Evolutionary conservation across 331 rosid species (phyloP).

Genomic region (Quercus tomentella): DNA sequence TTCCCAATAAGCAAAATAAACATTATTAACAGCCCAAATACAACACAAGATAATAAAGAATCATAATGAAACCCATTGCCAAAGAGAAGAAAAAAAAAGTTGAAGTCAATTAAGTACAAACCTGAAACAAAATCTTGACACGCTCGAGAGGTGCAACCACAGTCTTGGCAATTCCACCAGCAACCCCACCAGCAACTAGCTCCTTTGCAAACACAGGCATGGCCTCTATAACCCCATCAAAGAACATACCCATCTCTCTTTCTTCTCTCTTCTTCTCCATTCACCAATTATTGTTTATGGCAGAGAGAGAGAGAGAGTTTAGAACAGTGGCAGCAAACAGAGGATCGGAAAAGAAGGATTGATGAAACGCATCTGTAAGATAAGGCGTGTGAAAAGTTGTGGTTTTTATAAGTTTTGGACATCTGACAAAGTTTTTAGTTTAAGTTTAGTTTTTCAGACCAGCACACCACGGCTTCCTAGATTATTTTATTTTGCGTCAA

Average conservation of each 20-base stretch:
- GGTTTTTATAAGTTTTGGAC: constrained; percentile 23
- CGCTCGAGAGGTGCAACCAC: constrained; percentile 91
- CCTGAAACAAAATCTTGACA: constrained; percentile 92
- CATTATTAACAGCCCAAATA: neutral
- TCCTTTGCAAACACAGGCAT: constrained; percentile 83
- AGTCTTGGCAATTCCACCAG: constrained; percentile 80
- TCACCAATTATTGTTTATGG: neutral
- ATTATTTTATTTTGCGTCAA: neutral
- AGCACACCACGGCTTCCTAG: neutral
- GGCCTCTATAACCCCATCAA: constrained; percentile 42
- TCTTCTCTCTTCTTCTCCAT: constrained; percentile 51
- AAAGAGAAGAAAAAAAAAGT: neutral
- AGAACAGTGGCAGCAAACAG: neutral
- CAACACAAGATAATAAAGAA: neutral
- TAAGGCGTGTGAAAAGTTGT: neutral
- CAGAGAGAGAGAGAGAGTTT: constrained; percentile 6
- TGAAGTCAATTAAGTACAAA: constrained; percentile 13
- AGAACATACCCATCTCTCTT: constrained; percentile 21
- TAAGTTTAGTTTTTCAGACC: neutral
- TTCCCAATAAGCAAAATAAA: constrained; percentile 8
- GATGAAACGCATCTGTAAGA: constrained; percentile 1
- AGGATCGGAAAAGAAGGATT: neutral
- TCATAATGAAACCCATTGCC: neutral
- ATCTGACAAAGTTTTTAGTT: neutral
- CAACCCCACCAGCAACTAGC: constrained; percentile 77